Base-by-base conservation (phyloP, 768 basidiomycete species). In the Tylopilus vinaceipallidus region DNA sequence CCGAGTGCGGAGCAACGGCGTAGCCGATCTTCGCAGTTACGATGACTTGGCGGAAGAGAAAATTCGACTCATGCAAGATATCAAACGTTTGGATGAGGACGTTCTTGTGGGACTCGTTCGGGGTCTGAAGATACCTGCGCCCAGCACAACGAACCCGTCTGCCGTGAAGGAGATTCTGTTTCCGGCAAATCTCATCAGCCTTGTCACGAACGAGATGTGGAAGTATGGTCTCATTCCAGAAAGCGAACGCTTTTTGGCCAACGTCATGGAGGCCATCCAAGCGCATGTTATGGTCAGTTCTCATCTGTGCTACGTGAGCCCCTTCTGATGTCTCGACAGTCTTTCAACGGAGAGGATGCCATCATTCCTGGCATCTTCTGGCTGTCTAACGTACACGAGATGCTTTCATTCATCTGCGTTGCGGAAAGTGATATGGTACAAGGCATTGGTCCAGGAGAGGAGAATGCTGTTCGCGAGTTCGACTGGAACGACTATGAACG, bases 141-240 rank as follows among this genome's bases (percentile, higher is more conserved):
- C 95, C 1, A 94, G 86, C 62, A 74, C 91, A 37, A 88, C 88
- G 39, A 95, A 89, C 62, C 90, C 94, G 1, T 90, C 94, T n/a
- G 84, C 87, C 17, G 85, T 92, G 54, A 98, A 98, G 71, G 97
- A 99, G 68, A 94, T 99, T 46, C 78, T 99, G 35, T 99, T 99
- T 85, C 97, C 97, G 11, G 95, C 97, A 22, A 98, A 98, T 68
- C 81, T 99, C 52, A 98, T 99, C 71, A 92, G 90, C 65, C 74
- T 98, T 40, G 86, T 97, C 57, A 95, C 94, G n/a, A 99, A 99
- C 69, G 97, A 98, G 71, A 99, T 99, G 97, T 98, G 97, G 97
- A 98, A 97, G 71, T 94, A 95, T 62, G 93, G 95, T 42, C 82
- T 99, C 57, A 98, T 98, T 57, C 79, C 84, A 14, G 97, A 99